Conservation (phyloP, 768 basidiomycete species). For the Lactarius sp. region DNA sequence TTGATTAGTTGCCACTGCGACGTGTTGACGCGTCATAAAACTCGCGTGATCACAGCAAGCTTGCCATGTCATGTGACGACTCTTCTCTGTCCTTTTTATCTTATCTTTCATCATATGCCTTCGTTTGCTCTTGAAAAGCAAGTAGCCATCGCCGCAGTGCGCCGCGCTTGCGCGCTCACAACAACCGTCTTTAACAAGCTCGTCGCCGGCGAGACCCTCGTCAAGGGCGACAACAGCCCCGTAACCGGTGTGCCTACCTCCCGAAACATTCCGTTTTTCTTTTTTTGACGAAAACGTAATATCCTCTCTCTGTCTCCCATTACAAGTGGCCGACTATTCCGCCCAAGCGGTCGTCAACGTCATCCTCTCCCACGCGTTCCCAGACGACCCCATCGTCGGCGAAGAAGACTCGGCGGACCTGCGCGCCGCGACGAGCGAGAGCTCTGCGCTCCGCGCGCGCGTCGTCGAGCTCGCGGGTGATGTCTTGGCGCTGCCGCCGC, state of each 20-base stretch:
- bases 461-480: constrained; percentile 84
- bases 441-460: constrained; percentile 47
- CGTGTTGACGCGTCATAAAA: no score
- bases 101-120: no score
- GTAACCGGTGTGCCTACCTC: constrained; percentile 45
- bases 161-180: constrained; percentile 80
- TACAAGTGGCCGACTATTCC: constrained; percentile 83
- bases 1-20: constrained; percentile 27
- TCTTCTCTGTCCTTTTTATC: no score
- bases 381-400: constrained; percentile 83
- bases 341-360: constrained; percentile 89
- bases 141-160: constrained; percentile 82
- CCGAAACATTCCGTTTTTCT: not conserved
- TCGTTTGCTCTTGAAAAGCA: constrained; percentile 64
- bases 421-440: constrained; percentile 35
- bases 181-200: constrained; percentile 82
- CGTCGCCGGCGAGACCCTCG: constrained; percentile 78
- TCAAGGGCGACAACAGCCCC: constrained; percentile 82
- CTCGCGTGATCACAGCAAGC: no score
- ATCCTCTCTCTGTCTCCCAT: no score
- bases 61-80: constrained; percentile 43
- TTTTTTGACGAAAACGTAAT: no score
- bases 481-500: constrained; percentile 49
- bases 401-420: constrained; percentile 91
- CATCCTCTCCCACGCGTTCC: constrained; percentile 74